Base-by-base conservation (phyloP, 345 rosid genomes). In the Cochlearia excelsa region DNA sequence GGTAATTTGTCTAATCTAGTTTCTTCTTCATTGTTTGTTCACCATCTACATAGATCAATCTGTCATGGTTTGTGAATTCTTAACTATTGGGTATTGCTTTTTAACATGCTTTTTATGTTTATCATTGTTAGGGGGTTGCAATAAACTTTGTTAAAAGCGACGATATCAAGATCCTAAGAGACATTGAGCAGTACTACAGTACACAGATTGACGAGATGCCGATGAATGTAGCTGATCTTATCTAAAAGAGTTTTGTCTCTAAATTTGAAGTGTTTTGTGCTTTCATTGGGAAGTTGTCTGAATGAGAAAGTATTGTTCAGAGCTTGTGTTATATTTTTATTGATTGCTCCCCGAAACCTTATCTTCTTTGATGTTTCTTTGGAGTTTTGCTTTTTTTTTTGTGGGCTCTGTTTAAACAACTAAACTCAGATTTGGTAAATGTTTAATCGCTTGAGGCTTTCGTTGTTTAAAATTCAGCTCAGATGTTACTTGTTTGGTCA, bases 141-240 rank as follows among this genome's bases (percentile, higher is more conserved):
- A 90, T 90, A 44, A 90, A 90, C 72, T 90, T 90, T 54, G 97
- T 87, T 41, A 90, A 87, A 69, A 84, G 76, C 11, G 97, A 90
- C 3, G 95, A 87, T 45, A 87, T 87, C 75, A 90, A 84, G 90
- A 87, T 85, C 58, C 82, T 90, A 16, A 75, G 95, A 51, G 93
- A 90, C 63, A 90, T 87, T 23, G 90, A 87, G 82, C 93, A 87
- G 65, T 90, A 87, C 51, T 87, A 90, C 77, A 87, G 90, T 77
- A 90, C 97, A 47, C 95, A 90, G 88, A 90, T 90, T 4, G 93
- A 87, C 10, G 97, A 90, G 76, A 87, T 90, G 95, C 95, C 95
- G 0, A 81, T 87, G 97, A 90, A 87, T 59, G 93, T 87, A 66
- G 85, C 93, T 51, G 97, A 90, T 74, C 82, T 90, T 34, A 81